Evolutionary conservation across 2,329 filamentous ascomycete genomes (phyloP), one percentile per base, ranked within the genome.

Genomic region (Aspergillus sergii): DNA sequence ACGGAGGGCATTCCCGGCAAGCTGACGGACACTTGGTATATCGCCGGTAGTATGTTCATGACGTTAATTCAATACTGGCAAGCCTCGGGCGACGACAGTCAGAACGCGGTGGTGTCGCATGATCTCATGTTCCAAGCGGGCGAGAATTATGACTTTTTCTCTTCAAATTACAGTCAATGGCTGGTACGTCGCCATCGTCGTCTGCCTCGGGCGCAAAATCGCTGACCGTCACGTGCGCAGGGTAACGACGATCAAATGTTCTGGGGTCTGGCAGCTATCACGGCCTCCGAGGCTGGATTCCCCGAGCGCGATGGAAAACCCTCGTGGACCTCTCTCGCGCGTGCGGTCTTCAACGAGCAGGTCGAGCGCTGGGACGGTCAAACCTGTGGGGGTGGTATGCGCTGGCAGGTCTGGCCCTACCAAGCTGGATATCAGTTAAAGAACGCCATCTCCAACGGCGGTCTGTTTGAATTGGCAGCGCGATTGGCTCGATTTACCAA

Each of bases 391-490:
- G 51, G 51, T 55, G 51, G 51, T 5, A 80, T 94, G 56, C 83
- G 86, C 61, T 94, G 91, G 91, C 92, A 96, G 80, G 93, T 96
- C 68, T 93, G 89, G 75, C 79, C 84, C 1, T 85, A 84, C 68
- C 94, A 95, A 74, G 88, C 88, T 66, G 92, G 92, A 4, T 88
- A 92, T 75, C 84, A 87, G 73, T 94, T 95, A 84, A 94, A 93
- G 78, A 93, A 55, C 32, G 51, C 51, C n/a, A 39, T 55, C 32
- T 55, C 51, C 32, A 55, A 55, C 51, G 51, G 51, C 46, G 89
- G 88, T 21, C 88, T 94, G 74, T 93, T 95, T 76, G 89, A 93
- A 71, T 83, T 95, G 14, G 89, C 89, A 4, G 91, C 91, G 0
- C 88, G 91, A 21, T 82, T 94, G 23, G 90, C 89, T 36, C 85